Percentiles rank a stretch among this genome's conserved stretches.
These are phyloP conservation scores for Dactylella cylindrospora DNA, from an alignment of 2,329 filamentous ascomycete genomes.

Conservation along the genomic window DNA sequence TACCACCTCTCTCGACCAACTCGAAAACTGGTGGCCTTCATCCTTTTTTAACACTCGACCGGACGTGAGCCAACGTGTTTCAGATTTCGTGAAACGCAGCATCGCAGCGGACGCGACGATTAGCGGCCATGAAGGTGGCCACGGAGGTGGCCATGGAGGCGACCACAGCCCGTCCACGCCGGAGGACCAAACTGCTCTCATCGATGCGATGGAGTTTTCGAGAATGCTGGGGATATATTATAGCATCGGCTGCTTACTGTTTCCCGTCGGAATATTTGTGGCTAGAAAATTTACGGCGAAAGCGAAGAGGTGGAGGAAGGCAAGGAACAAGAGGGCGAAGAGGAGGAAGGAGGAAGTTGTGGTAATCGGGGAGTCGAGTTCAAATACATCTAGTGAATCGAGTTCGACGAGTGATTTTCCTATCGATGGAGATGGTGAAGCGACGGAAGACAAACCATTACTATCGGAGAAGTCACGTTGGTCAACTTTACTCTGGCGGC, in stretches of 20 bases:
- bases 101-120: not conserved
- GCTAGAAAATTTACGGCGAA: constrained; percentile 11
- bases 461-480: constrained; percentile 17
- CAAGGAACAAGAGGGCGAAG: not conserved
- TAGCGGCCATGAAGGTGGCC: not conserved
- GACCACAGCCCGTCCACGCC: too few species aligned
- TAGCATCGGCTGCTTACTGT: constrained; percentile 20
- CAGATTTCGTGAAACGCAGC: constrained; percentile 25
- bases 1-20: too few species aligned
- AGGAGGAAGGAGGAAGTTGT: not conserved
- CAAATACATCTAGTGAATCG: constrained; percentile 13
- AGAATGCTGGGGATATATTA: constrained; percentile 28
- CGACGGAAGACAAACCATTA: constrained; percentile 25
- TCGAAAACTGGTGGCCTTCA: constrained; percentile 36
- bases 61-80: constrained; percentile 24
- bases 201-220: constrained; percentile 22
- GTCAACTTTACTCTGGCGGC: constrained; percentile 32
- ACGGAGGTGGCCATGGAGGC: not conserved
- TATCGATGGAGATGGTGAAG: constrained; percentile 3
- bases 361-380: not conserved
- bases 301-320: constrained; percentile 8
- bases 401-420: constrained; percentile 1
- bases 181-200: constrained; percentile 12
- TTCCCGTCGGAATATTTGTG: constrained; percentile 25
- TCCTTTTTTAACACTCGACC: constrained; percentile 31